Percentiles rank a stretch among this genome's conserved stretches.
Evolutionary conservation across 305 asterid genomes (phyloP).

Genomic region (Rubia peregrina): DNA sequence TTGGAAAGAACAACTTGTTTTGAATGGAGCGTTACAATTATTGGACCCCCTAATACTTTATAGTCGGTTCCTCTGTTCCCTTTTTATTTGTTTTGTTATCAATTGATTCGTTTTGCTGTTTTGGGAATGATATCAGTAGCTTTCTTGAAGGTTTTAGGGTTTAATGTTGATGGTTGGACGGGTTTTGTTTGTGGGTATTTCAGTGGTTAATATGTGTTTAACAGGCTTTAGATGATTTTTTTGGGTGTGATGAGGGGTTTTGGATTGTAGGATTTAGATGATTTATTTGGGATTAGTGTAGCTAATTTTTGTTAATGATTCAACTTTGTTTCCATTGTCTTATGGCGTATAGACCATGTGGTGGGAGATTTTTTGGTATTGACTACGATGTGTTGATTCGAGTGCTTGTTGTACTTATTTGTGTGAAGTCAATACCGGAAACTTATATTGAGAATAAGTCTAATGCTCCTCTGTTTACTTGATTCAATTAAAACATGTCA

Average conservation of each 20-base stretch:
- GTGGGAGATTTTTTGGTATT: background rate
- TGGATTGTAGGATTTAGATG: background rate
- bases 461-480: background rate
- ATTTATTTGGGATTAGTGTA: background rate
- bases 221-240: too few species aligned
- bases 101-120: constrained; percentile 7
- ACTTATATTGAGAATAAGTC: background rate
- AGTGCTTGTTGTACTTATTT: background rate
- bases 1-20: constrained; percentile 70
- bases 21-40: constrained; percentile 95
- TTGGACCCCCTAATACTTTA: constrained; percentile 93
- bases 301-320: background rate
- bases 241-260: background rate
- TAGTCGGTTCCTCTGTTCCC: constrained; percentile 46
- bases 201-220: background rate
- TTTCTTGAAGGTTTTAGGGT: constrained; percentile 6
- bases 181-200: background rate
- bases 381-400: background rate
- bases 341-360: background rate
- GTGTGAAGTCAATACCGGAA: background rate
- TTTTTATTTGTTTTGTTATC: constrained; percentile 13
- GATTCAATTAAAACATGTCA: background rate
- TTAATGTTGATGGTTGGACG: constrained; percentile 4
- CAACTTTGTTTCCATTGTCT: background rate
- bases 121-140: background rate